Evolutionary conservation across 805 yeast genomes (phyloP).

Genomic region (Yarrowia deformans): DNA sequence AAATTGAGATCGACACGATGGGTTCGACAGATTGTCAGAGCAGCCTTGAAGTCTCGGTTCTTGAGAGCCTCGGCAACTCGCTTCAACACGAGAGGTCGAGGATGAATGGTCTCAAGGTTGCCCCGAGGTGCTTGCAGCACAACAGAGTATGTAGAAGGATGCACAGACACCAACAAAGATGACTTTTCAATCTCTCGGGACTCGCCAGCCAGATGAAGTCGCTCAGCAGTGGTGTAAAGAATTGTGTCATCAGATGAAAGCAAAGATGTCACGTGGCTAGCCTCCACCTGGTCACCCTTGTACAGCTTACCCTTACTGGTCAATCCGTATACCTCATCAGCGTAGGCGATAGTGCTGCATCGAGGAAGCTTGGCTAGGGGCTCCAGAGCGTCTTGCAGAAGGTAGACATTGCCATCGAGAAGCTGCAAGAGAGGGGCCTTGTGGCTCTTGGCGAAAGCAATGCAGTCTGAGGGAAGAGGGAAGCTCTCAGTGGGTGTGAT

Average conservation of each 20-base stretch:
- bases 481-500: constrained; percentile 4
- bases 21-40: constrained; percentile 83
- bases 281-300: constrained; percentile 64
- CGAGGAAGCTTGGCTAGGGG: constrained; percentile 67
- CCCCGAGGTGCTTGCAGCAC: constrained; percentile 96
- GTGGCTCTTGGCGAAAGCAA: constrained; percentile 32
- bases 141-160: constrained; percentile 83
- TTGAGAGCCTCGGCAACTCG: constrained; percentile 78
- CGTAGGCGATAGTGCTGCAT: constrained; percentile 57
- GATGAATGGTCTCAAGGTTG: constrained; percentile 90
- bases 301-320: constrained; percentile 77
- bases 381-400: constrained; percentile 14
- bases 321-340: constrained; percentile 67
- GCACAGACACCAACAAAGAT: constrained; percentile 77
- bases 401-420: constrained; percentile 23
- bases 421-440: constrained; percentile 28
- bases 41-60: constrained; percentile 65
- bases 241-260: constrained; percentile 73
- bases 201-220: constrained; percentile 85
- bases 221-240: constrained; percentile 86
- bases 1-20: constrained; percentile 93
- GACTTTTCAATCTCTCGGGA: constrained; percentile 91
- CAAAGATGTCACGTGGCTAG: constrained; percentile 83
- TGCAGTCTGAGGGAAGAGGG: constrained; percentile 24
- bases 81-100: constrained; percentile 87